phyloP scores from a whole-genome alignment of 2,329 filamentous ascomycete species.

The Colletotrichum sublineola region DNA sequence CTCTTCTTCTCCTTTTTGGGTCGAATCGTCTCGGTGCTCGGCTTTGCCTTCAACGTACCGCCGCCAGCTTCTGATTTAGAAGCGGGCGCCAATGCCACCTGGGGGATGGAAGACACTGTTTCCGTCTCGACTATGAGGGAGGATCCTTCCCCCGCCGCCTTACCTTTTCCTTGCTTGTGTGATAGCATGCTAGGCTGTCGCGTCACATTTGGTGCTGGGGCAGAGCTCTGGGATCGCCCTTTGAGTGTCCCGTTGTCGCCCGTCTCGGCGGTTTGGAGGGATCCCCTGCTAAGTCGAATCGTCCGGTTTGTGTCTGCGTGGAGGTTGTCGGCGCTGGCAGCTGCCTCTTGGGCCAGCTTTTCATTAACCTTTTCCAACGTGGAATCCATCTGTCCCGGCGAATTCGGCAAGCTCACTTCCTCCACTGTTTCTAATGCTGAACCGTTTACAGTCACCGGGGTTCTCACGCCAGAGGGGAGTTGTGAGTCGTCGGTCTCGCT shows the following conservation, averaged over 20 bases:
- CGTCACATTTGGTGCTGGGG: slow-evolving; percentile 67
- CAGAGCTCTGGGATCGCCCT: slow-evolving; percentile 56
- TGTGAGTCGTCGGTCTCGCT: slow-evolving; percentile 66
- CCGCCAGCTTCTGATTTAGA: slow-evolving; percentile 74
- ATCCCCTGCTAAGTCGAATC: slow-evolving; percentile 60
- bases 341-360: slow-evolving; percentile 59
- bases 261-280: slow-evolving; percentile 66
- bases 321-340: slow-evolving; percentile 57
- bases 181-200: slow-evolving; percentile 75
- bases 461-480: slow-evolving; percentile 67
- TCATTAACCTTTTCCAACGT: slow-evolving; percentile 66
- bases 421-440: slow-evolving; percentile 89
- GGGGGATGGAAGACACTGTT: slow-evolving; percentile 91
- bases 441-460: slow-evolving; percentile 68
- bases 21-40: slow-evolving; percentile 94
- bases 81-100: slow-evolving; percentile 78
- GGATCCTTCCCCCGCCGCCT: slow-evolving; percentile 77
- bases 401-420: slow-evolving; percentile 84
- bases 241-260: slow-evolving; percentile 73
- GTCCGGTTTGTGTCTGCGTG: slow-evolving; percentile 56
- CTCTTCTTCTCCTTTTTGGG: slow-evolving; percentile 95
- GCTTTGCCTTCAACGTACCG: slow-evolving; percentile 85
- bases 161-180: slow-evolving; percentile 77
- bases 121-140: slow-evolving; percentile 98
- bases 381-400: slow-evolving; percentile 67